Evolutionary conservation across 2,329 filamentous ascomycete genomes (phyloP).

Genomic region (Orbilia ellipsospora): DNA sequence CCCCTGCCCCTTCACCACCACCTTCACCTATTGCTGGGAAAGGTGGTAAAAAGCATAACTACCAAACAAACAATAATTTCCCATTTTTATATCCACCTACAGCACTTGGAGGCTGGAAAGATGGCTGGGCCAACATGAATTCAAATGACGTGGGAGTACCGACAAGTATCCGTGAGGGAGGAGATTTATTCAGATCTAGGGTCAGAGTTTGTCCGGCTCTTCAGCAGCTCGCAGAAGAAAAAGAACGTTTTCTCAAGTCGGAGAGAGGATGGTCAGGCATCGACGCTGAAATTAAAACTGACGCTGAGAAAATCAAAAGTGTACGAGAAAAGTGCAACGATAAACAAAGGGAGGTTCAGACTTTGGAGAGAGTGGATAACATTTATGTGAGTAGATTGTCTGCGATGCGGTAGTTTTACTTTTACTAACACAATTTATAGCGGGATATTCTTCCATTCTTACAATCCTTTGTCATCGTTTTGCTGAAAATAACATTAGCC

Average conservation of each 20-base stretch:
- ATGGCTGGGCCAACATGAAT: conserved; percentile 78
- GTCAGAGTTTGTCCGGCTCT: conserved; percentile 93
- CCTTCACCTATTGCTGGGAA: conserved; percentile 83
- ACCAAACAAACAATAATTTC: conserved; percentile 98
- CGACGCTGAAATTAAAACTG: conserved; percentile 57
- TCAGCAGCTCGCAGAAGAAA: conserved; percentile 92
- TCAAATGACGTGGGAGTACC: conserved; percentile 85
- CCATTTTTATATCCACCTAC: conserved; percentile 96
- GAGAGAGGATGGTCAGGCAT: conserved; percentile 83
- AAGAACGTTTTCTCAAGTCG: conserved; percentile 89
- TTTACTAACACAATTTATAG: conserved; percentile 63
- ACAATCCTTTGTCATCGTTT: conserved; percentile 91
- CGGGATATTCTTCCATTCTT: conserved; percentile 81
- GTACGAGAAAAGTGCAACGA: conserved; percentile 63
- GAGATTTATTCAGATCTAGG: conserved; percentile 86
- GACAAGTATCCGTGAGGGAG: conserved; percentile 92
- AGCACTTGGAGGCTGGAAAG: conserved; percentile 79
- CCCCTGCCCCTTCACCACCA: conserved; percentile 92
- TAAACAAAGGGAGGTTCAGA: conserved; percentile 70
- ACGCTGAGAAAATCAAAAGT: conserved; percentile 63
- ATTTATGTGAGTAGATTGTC: conserved; percentile 78
- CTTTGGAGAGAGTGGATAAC: conserved; percentile 78
- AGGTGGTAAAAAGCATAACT: conserved; percentile 96
- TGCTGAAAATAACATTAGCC: conserved; percentile 85
- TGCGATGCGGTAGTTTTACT: not conserved